Percentiles rank a stretch among this genome's conserved stretches.
Conservation (phyloP, 163 green algal genomes). For the Scenedesmus sp. region DNA sequence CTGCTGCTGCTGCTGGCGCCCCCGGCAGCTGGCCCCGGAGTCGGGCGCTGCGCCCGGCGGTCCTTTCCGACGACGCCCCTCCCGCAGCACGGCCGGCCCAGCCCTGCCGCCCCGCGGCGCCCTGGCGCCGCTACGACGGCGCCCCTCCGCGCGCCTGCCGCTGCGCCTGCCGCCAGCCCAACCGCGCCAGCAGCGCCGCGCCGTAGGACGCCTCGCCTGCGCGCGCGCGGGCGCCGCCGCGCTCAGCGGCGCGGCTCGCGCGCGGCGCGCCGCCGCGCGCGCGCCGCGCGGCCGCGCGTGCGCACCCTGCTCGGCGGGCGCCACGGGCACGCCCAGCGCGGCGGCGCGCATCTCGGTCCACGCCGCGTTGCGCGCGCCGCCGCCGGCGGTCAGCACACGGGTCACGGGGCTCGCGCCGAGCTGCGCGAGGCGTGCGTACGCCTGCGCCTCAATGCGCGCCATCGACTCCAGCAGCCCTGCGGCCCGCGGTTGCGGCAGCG, state of each 20-base stretch:
- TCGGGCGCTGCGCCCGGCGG: too few relatives aligned
- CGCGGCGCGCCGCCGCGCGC: too few relatives aligned
- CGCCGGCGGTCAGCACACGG: constrained; percentile 77
- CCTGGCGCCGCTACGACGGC: neutral
- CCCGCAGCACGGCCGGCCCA: too few relatives aligned
- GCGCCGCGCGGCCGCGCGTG: neutral
- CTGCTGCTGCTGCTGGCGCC: too few relatives aligned
- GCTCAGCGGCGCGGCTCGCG: too few relatives aligned
- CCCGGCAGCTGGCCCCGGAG: too few relatives aligned
- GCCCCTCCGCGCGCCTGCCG: constrained; percentile 8
- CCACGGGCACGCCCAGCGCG: constrained; percentile 75
- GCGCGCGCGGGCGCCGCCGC: too few relatives aligned
- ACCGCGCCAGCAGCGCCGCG: constrained; percentile 75
- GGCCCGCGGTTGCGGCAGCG: constrained; percentile 2
- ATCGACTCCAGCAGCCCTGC: constrained; percentile 88
- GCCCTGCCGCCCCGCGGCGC: too few relatives aligned
- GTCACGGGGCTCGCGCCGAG: constrained; percentile 69
- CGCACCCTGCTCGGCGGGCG: constrained; percentile 59
- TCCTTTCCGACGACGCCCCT: too few relatives aligned
- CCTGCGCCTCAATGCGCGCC: constrained; percentile 77
- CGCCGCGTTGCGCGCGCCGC: constrained; percentile 79
- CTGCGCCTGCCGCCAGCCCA: constrained; percentile 45
- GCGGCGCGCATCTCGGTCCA: constrained; percentile 78
- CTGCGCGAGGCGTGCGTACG: constrained; percentile 70
- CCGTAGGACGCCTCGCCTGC: constrained; percentile 83